A percentile compares a stretch with the other conserved stretches of the same genome.
phyloP scores from a whole-genome alignment of 768 basidiomycete species.

The Mycena rosella region DNA sequence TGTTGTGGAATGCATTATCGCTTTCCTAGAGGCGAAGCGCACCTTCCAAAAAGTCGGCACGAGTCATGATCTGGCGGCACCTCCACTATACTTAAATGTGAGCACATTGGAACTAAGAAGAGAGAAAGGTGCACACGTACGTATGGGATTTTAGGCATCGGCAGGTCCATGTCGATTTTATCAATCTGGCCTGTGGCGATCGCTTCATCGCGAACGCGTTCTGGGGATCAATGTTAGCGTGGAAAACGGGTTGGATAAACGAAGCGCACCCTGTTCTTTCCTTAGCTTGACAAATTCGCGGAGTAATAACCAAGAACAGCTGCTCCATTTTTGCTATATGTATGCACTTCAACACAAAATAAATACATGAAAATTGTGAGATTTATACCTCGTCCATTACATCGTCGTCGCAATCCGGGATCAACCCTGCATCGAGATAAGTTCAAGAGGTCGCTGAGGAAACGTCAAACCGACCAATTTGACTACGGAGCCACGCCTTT shows the following conservation, averaged over 20 bases:
- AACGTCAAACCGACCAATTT: slow-evolving; percentile 64
- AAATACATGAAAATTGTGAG: neutral
- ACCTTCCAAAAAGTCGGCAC: slow-evolving; percentile 87
- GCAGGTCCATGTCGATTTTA: slow-evolving; percentile 56
- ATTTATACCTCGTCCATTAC: slow-evolving; percentile 85
- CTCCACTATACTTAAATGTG: slow-evolving; percentile 60
- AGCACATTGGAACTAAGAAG: slow-evolving; percentile 1
- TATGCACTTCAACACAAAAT: neutral
- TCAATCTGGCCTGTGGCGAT: slow-evolving; percentile 51
- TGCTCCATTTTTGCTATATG: slow-evolving; percentile 81
- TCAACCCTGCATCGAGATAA: slow-evolving; percentile 60
- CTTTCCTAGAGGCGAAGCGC: slow-evolving; percentile 31
- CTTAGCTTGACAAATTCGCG: slow-evolving; percentile 77
- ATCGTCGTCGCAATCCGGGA: slow-evolving; percentile 86
- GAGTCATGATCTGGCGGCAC: slow-evolving; percentile 86
- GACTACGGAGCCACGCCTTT: slow-evolving; percentile 83
- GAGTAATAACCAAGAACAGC: slow-evolving; percentile 85
- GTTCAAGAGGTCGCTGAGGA: neutral
- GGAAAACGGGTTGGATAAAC: too few species aligned
- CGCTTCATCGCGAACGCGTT: slow-evolving; percentile 55
- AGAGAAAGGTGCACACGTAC: slow-evolving; percentile 50
- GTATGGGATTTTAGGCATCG: slow-evolving; percentile 74
- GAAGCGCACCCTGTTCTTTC: too few species aligned
- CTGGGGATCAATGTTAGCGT: too few species aligned
- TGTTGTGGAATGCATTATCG: slow-evolving; percentile 5